Base-by-base conservation (phyloP, 2,329 filamentous ascomycete species). In the Monosporascus sp. region DNA sequence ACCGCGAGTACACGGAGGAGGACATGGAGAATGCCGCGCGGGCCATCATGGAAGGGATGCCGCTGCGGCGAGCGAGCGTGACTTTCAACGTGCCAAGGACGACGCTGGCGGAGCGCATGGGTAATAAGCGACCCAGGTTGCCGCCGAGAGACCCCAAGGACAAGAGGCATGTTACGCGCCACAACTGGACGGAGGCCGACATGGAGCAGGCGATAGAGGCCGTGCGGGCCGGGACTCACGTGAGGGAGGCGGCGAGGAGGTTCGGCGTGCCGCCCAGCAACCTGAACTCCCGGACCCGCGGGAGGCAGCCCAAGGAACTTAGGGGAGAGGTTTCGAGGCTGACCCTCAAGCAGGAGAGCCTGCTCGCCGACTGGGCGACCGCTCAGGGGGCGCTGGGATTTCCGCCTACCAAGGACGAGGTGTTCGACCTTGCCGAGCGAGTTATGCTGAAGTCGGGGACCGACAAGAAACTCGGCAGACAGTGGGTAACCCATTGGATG, bases 401-500 rank as follows among this genome's bases (percentile, higher is more conserved):
- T 11, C 64, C 64, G 17, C 56, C 63, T 4, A 55, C 55, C 3
- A 64, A 63, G 50, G 58, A 65, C 22, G 59, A 65, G 24, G 46
- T 66, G 3, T 65, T 61, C 49, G 24, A 52, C 7, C 54, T 65
- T 0, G 64, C 62, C 1, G 58, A 60, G 9, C 57, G 53, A 11
- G 62, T 62, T 15, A 37, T 63, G 40, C 51, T 48, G 49, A 63
- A 60, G 55, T 55, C 59, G 31, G 56, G 52, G 1, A 24, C 43
- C 11, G 57, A 52, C 14, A 58, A 56, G 44, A 58, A 45, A 40
- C 51, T 65, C 5, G 63, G 64, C 15, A 65, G 62, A 51, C 62
- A 64, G 53, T 65, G 63, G 64, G 60, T 66, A 22, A 55, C 49
- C 7, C 63, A 66, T 28, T 66, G 59, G 60, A 58, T 63, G 54